Percentiles rank a stretch among this genome's conserved stretches.
phyloP scores from a whole-genome alignment of 2,329 filamentous ascomycete species.

The Tolypocladium cylindrosporum region DNA sequence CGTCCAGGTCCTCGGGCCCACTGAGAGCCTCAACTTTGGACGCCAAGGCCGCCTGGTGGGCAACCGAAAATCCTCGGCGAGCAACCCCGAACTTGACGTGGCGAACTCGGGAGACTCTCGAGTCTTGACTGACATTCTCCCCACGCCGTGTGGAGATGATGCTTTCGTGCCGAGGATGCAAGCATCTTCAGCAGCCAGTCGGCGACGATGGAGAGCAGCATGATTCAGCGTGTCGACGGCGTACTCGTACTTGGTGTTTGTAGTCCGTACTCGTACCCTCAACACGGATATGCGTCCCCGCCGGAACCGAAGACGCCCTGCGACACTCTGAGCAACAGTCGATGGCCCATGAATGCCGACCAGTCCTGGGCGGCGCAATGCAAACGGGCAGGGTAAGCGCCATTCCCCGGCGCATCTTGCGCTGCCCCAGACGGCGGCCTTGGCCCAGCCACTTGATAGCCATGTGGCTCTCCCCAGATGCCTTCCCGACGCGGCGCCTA shows the following conservation, averaged over 20 bases:
- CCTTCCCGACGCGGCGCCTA: background rate
- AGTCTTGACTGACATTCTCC: background rate
- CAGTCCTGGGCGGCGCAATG: background rate
- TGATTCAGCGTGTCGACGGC: background rate
- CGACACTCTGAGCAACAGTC: background rate
- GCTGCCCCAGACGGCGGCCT: background rate
- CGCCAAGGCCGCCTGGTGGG: no score
- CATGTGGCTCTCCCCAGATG: background rate
- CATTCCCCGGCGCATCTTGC: background rate
- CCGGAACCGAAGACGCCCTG: background rate
- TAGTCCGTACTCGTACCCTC: background rate
- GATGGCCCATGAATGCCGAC: background rate
- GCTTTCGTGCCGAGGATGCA: background rate
- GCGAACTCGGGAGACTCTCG: no score
- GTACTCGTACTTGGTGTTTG: no score
- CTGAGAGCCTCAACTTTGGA: background rate
- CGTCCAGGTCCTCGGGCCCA: background rate
- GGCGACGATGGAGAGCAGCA: background rate
- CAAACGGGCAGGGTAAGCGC: background rate
- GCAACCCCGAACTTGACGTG: background rate
- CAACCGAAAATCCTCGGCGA: background rate
- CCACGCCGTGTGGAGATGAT: background rate
- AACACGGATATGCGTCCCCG: background rate
- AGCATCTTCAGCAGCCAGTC: background rate
- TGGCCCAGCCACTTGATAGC: background rate